A percentile compares a stretch with the other conserved stretches of the same genome.
Evolutionary conservation across 2,329 filamentous ascomycete genomes (phyloP).

Genomic region (Alternaria sp.): DNA sequence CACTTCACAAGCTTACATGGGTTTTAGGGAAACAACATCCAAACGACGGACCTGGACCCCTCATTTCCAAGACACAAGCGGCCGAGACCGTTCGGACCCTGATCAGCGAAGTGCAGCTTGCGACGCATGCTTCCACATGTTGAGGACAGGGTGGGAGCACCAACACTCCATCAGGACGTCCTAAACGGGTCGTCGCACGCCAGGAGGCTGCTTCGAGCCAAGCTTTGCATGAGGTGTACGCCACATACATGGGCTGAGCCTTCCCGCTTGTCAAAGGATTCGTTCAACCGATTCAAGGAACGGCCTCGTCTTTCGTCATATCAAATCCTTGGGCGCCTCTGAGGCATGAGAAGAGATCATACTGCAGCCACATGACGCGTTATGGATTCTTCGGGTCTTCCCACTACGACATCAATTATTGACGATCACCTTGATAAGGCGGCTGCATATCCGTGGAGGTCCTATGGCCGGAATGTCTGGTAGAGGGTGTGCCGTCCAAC

Average conservation of each 20-base stretch:
- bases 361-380: constrained; percentile 16
- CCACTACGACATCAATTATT: neutral
- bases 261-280: constrained; percentile 5
- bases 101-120: constrained; percentile 17
- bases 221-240: constrained; percentile 10
- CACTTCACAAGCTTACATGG: constrained; percentile 2
- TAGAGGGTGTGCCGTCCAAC: neutral
- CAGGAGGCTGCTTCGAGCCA: constrained; percentile 4
- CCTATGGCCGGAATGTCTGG: neutral
- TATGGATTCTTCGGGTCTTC: neutral
- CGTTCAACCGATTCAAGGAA: constrained; percentile 1
- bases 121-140: constrained; percentile 19
- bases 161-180: constrained; percentile 16
- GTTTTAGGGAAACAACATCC: constrained; percentile 2
- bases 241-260: constrained; percentile 11
- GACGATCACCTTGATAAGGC: neutral
- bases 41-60: constrained; percentile 18
- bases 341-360: neutral
- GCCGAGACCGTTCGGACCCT: constrained; percentile 21
- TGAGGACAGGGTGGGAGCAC: constrained; percentile 15
- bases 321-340: neutral
- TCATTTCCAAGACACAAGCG: constrained; percentile 13
- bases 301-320: constrained; percentile 4
- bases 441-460: neutral
- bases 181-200: constrained; percentile 9